Conservation (phyloP, 192 early-diverging fungal species). For the Entophlyctis luteolus region DNA sequence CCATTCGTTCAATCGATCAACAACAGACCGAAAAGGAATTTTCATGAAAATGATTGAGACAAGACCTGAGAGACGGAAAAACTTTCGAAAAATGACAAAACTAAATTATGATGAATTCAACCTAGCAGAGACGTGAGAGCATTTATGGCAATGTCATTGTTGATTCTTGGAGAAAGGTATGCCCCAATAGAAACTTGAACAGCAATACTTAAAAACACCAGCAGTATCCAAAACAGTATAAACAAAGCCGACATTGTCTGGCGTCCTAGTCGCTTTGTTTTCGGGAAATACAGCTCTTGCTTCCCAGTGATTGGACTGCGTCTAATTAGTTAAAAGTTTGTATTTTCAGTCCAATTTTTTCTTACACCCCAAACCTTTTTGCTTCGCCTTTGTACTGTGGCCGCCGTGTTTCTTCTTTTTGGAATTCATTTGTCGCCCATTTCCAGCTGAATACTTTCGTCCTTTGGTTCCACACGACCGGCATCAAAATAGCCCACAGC, state of each 20-base stretch:
- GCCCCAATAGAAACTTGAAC: conserved; percentile 30
- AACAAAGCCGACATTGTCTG: conserved; percentile 38
- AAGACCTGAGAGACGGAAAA: conserved; percentile 8
- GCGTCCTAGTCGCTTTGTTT: conserved; percentile 31
- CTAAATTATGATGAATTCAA: neutral
- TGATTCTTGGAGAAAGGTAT: conserved; percentile 19
- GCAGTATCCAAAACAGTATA: conserved; percentile 34
- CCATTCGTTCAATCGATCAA: conserved; percentile 42
- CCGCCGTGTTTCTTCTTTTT: conserved; percentile 45
- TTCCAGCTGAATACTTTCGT: conserved; percentile 42
- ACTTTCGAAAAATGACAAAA: neutral
- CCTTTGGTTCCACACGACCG: conserved; percentile 49
- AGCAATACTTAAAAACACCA: conserved; percentile 42
- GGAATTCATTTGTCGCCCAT: conserved; percentile 52
- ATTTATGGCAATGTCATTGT: conserved; percentile 18
- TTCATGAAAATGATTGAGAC: conserved; percentile 23
- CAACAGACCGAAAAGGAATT: conserved; percentile 27
- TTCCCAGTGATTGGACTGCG: conserved; percentile 47
- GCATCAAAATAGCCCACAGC: conserved; percentile 46
- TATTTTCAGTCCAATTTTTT: conserved; percentile 26
- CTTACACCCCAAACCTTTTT: conserved; percentile 17
- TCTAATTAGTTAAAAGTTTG: neutral
- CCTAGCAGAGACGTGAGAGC: conserved; percentile 44
- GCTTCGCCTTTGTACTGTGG: conserved; percentile 44
- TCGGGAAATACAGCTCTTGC: conserved; percentile 47